A percentile compares a stretch with the other conserved stretches of the same genome.
Evolutionary conservation across 139 green algal genomes (phyloP).

Genomic region (Tetraselmis striata): DNA sequence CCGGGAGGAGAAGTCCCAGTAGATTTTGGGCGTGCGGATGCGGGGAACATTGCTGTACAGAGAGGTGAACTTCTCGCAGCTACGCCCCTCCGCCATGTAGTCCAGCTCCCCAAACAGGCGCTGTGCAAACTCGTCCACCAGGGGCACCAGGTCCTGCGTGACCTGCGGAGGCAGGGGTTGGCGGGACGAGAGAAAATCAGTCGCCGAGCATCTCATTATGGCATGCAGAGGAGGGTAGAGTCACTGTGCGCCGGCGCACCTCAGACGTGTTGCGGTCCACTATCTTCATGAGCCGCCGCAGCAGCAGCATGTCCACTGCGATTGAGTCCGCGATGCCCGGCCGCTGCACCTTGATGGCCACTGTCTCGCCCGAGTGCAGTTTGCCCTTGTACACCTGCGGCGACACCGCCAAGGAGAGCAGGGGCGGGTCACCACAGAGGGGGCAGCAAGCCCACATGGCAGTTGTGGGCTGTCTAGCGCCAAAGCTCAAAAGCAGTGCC

Average conservation of each 20-base stretch:
- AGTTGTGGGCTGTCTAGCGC: no score
- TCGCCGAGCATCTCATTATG: no score
- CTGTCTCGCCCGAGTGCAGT: conserved; percentile 62
- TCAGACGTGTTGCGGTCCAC: conserved; percentile 59
- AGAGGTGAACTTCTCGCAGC: conserved; percentile 73
- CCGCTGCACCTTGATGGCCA: conserved; percentile 96
- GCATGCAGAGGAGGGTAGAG: no score
- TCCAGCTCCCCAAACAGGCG: conserved; percentile 94
- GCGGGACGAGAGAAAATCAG: conserved; percentile 1
- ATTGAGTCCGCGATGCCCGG: conserved; percentile 86
- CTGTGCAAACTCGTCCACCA: conserved; percentile 94
- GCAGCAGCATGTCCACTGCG: conserved; percentile 87
- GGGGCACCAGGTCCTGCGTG: conserved; percentile 70
- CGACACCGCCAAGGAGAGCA: no score
- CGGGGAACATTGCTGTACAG: conserved; percentile 66
- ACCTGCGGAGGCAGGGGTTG: conserved; percentile 9
- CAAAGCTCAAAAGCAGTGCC: no score
- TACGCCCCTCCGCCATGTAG: conserved; percentile 84
- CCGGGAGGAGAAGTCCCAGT: conserved; percentile 51
- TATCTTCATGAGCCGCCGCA: conserved; percentile 63
- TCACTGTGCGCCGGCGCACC: no score
- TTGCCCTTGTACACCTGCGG: conserved; percentile 78
- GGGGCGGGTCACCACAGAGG: no score
- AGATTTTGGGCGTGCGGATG: conserved; percentile 68
- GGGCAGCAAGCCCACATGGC: no score